Evolutionary conservation across 495 filamentous ascomycete species (phyloP).

Genomic region (Penicillium coffeae): DNA sequence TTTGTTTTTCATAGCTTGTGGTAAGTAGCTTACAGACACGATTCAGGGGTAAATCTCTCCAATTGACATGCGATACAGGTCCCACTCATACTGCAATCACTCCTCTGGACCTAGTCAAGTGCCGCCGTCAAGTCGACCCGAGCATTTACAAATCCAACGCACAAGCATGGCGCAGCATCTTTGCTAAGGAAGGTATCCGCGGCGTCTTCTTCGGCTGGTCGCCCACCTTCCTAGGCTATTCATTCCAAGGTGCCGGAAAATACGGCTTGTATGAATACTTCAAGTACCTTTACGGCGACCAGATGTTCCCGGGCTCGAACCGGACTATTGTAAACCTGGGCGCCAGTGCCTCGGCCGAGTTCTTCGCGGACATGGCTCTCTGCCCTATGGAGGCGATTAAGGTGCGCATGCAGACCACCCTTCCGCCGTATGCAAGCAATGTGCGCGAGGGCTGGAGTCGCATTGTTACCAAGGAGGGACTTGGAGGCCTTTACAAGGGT

Average conservation of each 20-base stretch:
- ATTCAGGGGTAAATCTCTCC: background rate
- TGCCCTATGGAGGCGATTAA: slow-evolving; percentile 71
- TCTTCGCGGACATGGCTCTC: slow-evolving; percentile 64
- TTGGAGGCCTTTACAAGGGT: slow-evolving; percentile 62
- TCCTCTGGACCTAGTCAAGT: slow-evolving; percentile 64
- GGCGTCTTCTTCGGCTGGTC: slow-evolving; percentile 72
- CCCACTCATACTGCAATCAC: slow-evolving; percentile 59
- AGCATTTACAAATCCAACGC: slow-evolving; percentile 68
- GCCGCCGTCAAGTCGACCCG: slow-evolving; percentile 67
- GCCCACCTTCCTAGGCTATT: slow-evolving; percentile 67
- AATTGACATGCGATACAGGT: slow-evolving; percentile 24
- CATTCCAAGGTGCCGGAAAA: slow-evolving; percentile 71
- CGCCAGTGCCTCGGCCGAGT: slow-evolving; percentile 63
- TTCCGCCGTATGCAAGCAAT: slow-evolving; percentile 60
- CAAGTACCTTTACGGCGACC: slow-evolving; percentile 67
- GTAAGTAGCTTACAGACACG: slow-evolving; percentile 27
- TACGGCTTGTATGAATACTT: slow-evolving; percentile 75
- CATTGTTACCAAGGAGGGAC: slow-evolving; percentile 56
- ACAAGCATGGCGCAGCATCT: slow-evolving; percentile 62
- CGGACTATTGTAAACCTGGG: slow-evolving; percentile 63
- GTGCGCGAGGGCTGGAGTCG: slow-evolving; percentile 61
- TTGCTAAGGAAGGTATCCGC: slow-evolving; percentile 59
- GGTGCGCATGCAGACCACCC: slow-evolving; percentile 68
- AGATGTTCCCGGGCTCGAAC: slow-evolving; percentile 56
- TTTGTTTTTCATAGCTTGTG: slow-evolving; percentile 47